Base-by-base conservation (phyloP, 1,284 basidiomycete species). In the Trichosporon asahii region DNA sequence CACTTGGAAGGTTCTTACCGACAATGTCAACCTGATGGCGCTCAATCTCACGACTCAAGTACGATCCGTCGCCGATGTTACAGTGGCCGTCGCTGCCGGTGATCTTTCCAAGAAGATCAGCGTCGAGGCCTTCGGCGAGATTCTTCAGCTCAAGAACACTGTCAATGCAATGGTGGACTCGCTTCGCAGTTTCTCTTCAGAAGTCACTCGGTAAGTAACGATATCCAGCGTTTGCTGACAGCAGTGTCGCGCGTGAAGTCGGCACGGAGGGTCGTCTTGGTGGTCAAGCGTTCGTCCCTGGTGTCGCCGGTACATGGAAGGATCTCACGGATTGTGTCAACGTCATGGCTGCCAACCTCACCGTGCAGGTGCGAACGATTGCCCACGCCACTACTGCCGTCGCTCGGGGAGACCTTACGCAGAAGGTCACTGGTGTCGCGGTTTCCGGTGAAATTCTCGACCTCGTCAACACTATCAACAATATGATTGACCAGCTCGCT, bases 41-140 rank as follows among this genome's bases (percentile, higher is more conserved):
- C 73, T 79, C 69, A 97, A 96, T 81, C 85, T 98, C 77, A 98
- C 96, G 1, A 92, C 94, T 74, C 96, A 99, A 88, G 96, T 98
- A 72, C 91, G 95, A 72, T 94, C 93, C 68, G 95, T 99, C 70
- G 96, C 96, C 0, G 90, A 93, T 79, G 96, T 99, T 44, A 99
- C 97, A n/a, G 98, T 95, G 76, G 94, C 94, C 61, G 96, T 99
- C 73, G 96, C 97, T 0, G 87, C 90, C 71, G 97, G 97, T 68
- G 94, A 98, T 79, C 85, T 98, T 66, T 89, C 87, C 75, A 91
- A 93, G 83, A 90, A 91, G 71, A 95, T 98, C 82, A 90, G 93
- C 72, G 95, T 98, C 73, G 95, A 97, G 76, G 95, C 96, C 25
- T 93, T 95, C 80, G 95, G 96, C 68, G 96, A 98, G 85, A 98